phyloP scores from a whole-genome alignment of 2,329 filamentous ascomycete genomes.

The Beauveria bassiana region DNA sequence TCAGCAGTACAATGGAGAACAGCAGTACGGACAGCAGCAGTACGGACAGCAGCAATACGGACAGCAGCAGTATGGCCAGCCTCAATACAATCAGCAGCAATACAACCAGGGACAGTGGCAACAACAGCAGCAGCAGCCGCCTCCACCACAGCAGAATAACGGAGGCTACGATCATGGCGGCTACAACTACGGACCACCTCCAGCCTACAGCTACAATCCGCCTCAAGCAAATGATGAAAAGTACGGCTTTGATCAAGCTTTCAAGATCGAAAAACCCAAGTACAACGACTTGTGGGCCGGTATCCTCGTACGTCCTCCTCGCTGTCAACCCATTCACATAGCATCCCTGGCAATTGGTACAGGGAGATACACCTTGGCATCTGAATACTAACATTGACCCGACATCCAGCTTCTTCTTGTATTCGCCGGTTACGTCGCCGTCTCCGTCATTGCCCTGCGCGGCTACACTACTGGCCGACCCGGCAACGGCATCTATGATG shows the following conservation, averaged over 20 bases:
- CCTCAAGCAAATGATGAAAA: constrained; percentile 36
- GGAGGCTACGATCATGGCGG: constrained; percentile 14
- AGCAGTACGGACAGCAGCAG: constrained; percentile 14
- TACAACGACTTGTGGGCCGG: constrained; percentile 89
- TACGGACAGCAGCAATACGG: neutral
- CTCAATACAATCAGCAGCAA: constrained; percentile 16
- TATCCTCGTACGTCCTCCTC: constrained; percentile 49
- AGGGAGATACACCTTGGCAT: neutral
- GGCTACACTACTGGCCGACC: constrained; percentile 60
- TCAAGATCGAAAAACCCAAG: constrained; percentile 76
- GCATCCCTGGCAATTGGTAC: too few species aligned
- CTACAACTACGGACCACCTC: constrained; percentile 23
- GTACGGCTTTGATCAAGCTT: constrained; percentile 66
- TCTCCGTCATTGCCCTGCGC: constrained; percentile 67
- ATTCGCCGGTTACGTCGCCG: constrained; percentile 64
- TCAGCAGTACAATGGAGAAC: constrained; percentile 13
- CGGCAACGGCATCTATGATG: constrained; percentile 67
- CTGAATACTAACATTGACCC: neutral
- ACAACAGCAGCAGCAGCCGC: constrained; percentile 23
- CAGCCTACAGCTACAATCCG: constrained; percentile 28
- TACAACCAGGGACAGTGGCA: constrained; percentile 16
- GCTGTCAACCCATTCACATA: neutral
- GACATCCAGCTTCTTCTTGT: constrained; percentile 56
- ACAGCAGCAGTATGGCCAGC: constrained; percentile 13
- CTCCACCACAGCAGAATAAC: constrained; percentile 18